These are phyloP conservation scores for Rasamsonia emersonii DNA, from an alignment of 2,329 filamentous ascomycete species.

Conservation along the genomic window DNA sequence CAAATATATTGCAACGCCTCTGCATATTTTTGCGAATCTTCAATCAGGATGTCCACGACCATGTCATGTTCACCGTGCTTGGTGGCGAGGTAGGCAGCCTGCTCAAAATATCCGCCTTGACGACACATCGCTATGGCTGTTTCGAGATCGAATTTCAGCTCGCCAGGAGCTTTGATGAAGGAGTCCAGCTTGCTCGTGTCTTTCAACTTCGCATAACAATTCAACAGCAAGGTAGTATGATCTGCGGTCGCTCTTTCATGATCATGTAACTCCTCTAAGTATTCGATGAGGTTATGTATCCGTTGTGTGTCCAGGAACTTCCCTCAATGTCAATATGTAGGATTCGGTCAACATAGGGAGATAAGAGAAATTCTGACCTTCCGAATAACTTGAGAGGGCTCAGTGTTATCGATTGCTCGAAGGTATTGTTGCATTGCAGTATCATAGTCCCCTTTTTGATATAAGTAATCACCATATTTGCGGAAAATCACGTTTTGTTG, in stretches of 20 bases:
- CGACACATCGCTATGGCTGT: conserved; percentile 97
- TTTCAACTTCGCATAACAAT: conserved; percentile 97
- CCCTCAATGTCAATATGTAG: too few relatives aligned
- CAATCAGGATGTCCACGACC: conserved; percentile 90
- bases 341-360: conserved; percentile 19
- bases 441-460: conserved; percentile 92
- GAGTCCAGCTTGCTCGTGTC: conserved; percentile 93
- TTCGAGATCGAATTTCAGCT: conserved; percentile 92
- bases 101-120: conserved; percentile 92
- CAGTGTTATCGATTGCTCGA: conserved; percentile 88
- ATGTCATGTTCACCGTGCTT: conserved; percentile 90
- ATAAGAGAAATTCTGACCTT: conserved; percentile 50
- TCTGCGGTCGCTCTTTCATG: conserved; percentile 88
- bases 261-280: conserved; percentile 91
- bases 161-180: conserved; percentile 84
- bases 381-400: conserved; percentile 90
- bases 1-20: conserved; percentile 90
- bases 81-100: conserved; percentile 88
- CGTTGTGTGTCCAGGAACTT: conserved; percentile 95
- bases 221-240: conserved; percentile 86
- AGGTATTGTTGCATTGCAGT: conserved; percentile 99
- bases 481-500: conserved; percentile 90
- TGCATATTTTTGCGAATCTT: conserved; percentile 83
- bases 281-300: conserved; percentile 95
- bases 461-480: conserved; percentile 87